A percentile compares a stretch with the other conserved stretches of the same genome.
Evolutionary conservation across 2,329 filamentous ascomycete species (phyloP).

Genomic region (Neofusicoccum ribis): DNA sequence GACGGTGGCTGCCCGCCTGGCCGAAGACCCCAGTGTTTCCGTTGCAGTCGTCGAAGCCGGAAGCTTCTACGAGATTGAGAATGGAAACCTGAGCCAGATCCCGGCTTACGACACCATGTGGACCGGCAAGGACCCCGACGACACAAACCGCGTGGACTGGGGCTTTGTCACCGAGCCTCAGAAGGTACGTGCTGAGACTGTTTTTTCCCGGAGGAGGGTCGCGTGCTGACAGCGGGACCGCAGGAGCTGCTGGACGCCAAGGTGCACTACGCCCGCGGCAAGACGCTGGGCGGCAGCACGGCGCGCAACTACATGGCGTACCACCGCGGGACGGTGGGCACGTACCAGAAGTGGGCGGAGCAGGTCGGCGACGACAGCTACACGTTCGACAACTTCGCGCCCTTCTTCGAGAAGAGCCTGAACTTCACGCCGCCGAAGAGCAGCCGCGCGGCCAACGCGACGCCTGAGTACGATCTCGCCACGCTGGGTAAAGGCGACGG

Average conservation of each 20-base stretch:
- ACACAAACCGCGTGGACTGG: conserved; percentile 30
- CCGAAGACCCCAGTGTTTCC: conserved; percentile 4
- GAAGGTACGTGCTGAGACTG: conserved; percentile 12
- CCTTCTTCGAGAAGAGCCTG: conserved; percentile 32
- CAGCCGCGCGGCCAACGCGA: conserved; percentile 25
- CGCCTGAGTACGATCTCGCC: conserved; percentile 23
- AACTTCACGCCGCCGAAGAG: conserved; percentile 32
- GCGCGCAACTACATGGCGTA: conserved; percentile 26
- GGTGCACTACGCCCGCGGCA: conserved; percentile 30
- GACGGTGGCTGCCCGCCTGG: neutral
- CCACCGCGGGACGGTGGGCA: too few species aligned
- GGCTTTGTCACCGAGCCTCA: conserved; percentile 27
- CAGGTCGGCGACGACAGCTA: conserved; percentile 33
- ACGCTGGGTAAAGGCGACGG: too few species aligned
- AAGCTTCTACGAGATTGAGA: conserved; percentile 25
- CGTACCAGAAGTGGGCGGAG: conserved; percentile 28
- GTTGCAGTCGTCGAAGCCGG: conserved; percentile 20
- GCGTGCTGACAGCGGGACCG: too few species aligned
- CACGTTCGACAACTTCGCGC: conserved; percentile 29
- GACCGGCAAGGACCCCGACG: conserved; percentile 21
- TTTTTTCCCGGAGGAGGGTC: neutral
- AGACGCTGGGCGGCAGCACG: conserved; percentile 14
- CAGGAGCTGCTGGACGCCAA: neutral
- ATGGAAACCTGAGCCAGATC: conserved; percentile 27
- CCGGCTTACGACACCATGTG: conserved; percentile 24